Conservation (phyloP, 2,329 filamentous ascomycete species). For the Aureobasidium sp. region DNA sequence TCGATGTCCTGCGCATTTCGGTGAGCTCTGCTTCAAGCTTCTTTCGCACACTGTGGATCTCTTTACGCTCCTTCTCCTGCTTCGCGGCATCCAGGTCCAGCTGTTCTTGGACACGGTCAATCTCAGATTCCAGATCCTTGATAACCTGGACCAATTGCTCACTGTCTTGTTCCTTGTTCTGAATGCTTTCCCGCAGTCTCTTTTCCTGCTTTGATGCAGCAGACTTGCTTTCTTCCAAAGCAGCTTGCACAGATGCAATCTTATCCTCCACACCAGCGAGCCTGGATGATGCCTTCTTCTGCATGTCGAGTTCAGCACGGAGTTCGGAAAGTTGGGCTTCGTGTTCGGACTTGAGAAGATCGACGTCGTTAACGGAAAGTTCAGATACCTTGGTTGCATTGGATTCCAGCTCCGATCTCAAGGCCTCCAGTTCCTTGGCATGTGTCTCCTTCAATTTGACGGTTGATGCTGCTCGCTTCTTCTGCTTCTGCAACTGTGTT, state of each 20-base stretch:
- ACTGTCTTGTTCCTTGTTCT: slow-evolving; percentile 26
- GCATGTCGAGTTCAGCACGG: slow-evolving; percentile 23
- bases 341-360: slow-evolving; percentile 21
- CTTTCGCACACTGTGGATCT: slow-evolving; percentile 5
- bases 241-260: slow-evolving; percentile 28
- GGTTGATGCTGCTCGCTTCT: background rate
- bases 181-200: slow-evolving; percentile 25
- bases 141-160: slow-evolving; percentile 27
- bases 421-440: slow-evolving; percentile 19
- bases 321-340: slow-evolving; percentile 21
- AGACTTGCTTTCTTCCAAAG: slow-evolving; percentile 23
- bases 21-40: slow-evolving; percentile 11
- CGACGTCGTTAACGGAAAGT: slow-evolving; percentile 11
- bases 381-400: slow-evolving; percentile 11
- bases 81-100: slow-evolving; percentile 17
- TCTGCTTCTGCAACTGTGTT: slow-evolving; percentile 8
- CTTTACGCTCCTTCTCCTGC: slow-evolving; percentile 17
- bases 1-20: background rate
- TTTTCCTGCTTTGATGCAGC: slow-evolving; percentile 25
- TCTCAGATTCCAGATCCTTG: slow-evolving; percentile 28
- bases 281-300: slow-evolving; percentile 22
- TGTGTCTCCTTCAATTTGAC: slow-evolving; percentile 20
- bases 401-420: slow-evolving; percentile 23
- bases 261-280: slow-evolving; percentile 27
- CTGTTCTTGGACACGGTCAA: slow-evolving; percentile 27